phyloP scores from a whole-genome alignment of 78 protist genomes.

The Speleostelium caveatum region DNA sequence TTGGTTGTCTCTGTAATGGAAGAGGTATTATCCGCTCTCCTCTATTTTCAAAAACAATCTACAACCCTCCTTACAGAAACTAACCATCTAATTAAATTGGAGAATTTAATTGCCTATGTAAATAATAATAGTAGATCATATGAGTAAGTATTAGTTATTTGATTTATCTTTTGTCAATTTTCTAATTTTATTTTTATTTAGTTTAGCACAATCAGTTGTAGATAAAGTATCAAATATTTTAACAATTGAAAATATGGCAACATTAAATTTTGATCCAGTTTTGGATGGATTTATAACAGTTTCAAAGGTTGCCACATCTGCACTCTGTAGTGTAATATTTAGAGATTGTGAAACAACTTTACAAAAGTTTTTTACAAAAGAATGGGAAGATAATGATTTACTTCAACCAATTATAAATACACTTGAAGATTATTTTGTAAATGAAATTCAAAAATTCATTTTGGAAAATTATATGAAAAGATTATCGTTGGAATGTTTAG shows the following conservation, averaged over 20 bases:
- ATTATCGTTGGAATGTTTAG: slow-evolving; percentile 53
- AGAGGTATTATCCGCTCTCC: slow-evolving; percentile 34
- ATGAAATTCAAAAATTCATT: slow-evolving; percentile 59
- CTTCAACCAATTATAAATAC: slow-evolving; percentile 68
- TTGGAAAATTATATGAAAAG: slow-evolving; percentile 66
- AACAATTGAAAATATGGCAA: slow-evolving; percentile 28
- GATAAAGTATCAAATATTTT: slow-evolving; percentile 69
- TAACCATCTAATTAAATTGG: slow-evolving; percentile 66
- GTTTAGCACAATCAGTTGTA: background rate
- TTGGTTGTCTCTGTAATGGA: slow-evolving; percentile 65
- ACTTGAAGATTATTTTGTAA: slow-evolving; percentile 40
- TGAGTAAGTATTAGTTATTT: too few species aligned
- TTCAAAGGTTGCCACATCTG: slow-evolving; percentile 40
- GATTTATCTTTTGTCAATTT: too few species aligned
- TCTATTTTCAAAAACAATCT: slow-evolving; percentile 24
- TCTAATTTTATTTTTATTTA: too few species aligned
- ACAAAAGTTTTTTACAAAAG: slow-evolving; percentile 30
- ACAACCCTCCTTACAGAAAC: slow-evolving; percentile 11
- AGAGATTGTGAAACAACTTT: slow-evolving; percentile 51
- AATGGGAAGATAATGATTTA: slow-evolving; percentile 44
- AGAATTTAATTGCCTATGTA: slow-evolving; percentile 61
- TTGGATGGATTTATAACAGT: slow-evolving; percentile 45
- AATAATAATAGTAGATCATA: slow-evolving; percentile 53
- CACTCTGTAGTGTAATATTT: slow-evolving; percentile 22
- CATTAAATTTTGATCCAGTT: slow-evolving; percentile 57